Evolutionary conservation across 495 filamentous ascomycete species (phyloP), one percentile per base, ranked within the genome.

Genomic region (Ascodesmis nigricans): DNA sequence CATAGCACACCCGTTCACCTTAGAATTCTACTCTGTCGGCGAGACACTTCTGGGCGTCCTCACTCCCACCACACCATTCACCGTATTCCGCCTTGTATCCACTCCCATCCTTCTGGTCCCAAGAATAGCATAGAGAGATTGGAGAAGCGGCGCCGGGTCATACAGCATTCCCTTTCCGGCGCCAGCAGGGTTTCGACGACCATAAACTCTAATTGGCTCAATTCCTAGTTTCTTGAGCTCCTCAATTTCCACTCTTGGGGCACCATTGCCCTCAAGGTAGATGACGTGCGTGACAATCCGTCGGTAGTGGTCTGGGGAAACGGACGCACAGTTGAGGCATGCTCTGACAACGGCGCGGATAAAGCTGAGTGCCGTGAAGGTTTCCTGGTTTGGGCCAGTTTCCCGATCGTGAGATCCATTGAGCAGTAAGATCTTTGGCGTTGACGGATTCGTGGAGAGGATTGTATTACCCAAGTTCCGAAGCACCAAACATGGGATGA

Each of bases 331-430:
- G 46, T 59, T 50, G 3, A 53, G 49, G n/a, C 61, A 64, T 0
- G 79, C 81, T 10, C 68, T 56, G 2, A 66, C 72, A 35, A 95
- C 72, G 0, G 84, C 81, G 15, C 60, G 61, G 1, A 91, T 63
- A 41, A 93, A 95, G 36, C 84, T 79, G 1, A 54, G 57, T 0
- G 78, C 84, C 1, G 66, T 64, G 49, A 77, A 81, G 6, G 69
- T 61, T 4, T 56, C 36, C 5, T 43, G 38, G 3, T 58, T 50
- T 1, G 75, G 72, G 0, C 78, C 78, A 2, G 84, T 92, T 55
- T 95, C 84, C 2, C 84, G 66, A 44, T 95, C 84, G 1, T 75
- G 54, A 6, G 61, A 73, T 3, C 77, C 72, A 42, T 95, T 95
- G 3, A 95, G 51, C 9, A 95, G 75, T 9, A 95, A 53, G 25